A percentile compares a stretch with the other conserved stretches of the same genome.
These are phyloP conservation scores for Thielaviopsis cerberus DNA, from an alignment of 2,329 filamentous ascomycete species.

Conservation along the genomic window DNA sequence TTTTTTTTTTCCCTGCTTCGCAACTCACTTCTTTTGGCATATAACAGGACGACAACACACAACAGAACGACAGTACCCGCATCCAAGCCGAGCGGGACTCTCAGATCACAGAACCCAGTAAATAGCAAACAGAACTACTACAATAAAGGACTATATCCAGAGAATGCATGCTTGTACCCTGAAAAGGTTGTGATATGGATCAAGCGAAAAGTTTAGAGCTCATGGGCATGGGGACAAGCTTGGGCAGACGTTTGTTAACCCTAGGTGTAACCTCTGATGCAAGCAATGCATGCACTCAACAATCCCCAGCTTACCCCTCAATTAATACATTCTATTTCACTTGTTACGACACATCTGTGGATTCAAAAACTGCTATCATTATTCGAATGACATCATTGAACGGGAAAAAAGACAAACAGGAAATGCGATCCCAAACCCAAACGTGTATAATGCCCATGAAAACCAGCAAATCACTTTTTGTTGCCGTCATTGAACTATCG, in stretches of 20 bases:
- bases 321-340: not conserved
- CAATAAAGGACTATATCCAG: not conserved
- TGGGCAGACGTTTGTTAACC: not conserved
- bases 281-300: not conserved
- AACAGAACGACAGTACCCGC: not conserved
- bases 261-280: not conserved
- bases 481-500: constrained; percentile 9
- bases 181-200: too few species aligned
- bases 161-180: too few species aligned
- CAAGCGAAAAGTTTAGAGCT: too few species aligned
- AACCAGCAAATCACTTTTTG: constrained; percentile 10
- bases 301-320: not conserved
- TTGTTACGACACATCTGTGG: not conserved
- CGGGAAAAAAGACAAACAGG: not conserved
- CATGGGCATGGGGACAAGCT: not conserved
- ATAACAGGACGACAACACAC: not conserved
- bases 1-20: too few species aligned
- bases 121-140: not conserved
- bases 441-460: constrained; percentile 4
- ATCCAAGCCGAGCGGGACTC: not conserved
- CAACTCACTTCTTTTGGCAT: not conserved
- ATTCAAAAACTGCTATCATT: not conserved
- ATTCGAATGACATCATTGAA: not conserved
- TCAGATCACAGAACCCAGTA: not conserved
- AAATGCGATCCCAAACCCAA: constrained; percentile 6